Percentiles rank a stretch among this genome's conserved stretches.
Evolutionary conservation across 441 rosid species (phyloP).

Genomic region (Eutrema salsugineum): DNA sequence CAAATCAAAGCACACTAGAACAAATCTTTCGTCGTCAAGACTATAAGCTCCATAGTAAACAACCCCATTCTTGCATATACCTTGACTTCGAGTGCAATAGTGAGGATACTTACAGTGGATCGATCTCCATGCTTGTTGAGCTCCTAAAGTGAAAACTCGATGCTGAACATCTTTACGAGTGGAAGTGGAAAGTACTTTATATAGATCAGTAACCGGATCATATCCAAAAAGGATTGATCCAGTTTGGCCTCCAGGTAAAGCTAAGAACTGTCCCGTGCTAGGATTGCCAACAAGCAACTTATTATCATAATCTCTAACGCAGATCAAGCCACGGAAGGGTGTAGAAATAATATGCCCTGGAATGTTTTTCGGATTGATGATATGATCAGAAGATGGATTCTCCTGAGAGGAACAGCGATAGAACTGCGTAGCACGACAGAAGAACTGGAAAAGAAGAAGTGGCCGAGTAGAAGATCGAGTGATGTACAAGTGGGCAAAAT

Average conservation of each 20-base stretch:
- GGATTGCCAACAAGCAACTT: no score
- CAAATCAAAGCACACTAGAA: not conserved
- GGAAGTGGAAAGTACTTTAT: no score
- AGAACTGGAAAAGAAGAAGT: not conserved
- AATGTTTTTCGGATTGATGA: no score
- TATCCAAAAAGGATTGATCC: not conserved
- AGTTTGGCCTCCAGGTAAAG: no score
- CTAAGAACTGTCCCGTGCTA: no score
- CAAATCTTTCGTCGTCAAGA: no score
- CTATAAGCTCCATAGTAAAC: not conserved
- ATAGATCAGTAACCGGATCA: not conserved
- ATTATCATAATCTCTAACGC: no score
- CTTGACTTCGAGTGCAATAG: not conserved
- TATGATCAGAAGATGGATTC: not conserved
- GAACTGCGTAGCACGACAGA: not conserved
- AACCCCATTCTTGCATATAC: not conserved
- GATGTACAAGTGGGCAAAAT: not conserved
- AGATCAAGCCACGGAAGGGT: no score
- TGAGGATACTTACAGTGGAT: not conserved
- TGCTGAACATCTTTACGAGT: not conserved
- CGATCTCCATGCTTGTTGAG: not conserved
- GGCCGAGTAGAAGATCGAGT: not conserved
- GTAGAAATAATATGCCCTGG: no score
- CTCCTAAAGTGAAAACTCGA: not conserved
- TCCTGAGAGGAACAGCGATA: not conserved